Percentiles rank a stretch among this genome's conserved stretches.
Evolutionary conservation across 2,329 filamentous ascomycete genomes (phyloP).

Genomic region (Lachnellula subtilissima): DNA sequence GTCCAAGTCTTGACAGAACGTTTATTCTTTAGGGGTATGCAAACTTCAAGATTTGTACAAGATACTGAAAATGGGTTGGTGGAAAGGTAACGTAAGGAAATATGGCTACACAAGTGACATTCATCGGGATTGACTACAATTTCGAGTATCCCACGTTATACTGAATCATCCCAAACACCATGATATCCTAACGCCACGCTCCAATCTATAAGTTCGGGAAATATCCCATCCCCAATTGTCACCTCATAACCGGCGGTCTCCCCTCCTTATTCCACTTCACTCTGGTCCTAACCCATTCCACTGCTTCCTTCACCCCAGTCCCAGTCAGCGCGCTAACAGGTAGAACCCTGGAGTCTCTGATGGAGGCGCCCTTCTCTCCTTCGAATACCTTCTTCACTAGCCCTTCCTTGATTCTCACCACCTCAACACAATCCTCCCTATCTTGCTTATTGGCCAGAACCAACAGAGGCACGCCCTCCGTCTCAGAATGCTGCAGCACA

Average conservation of each 20-base stretch:
- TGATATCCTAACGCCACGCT: constrained; percentile 20
- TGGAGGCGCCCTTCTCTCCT: constrained; percentile 79
- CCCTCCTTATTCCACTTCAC: constrained; percentile 97
- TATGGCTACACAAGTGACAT: background rate
- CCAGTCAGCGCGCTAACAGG: constrained; percentile 87
- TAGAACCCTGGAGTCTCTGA: constrained; percentile 85
- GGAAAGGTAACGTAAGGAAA: constrained; percentile 8
- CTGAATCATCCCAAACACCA: constrained; percentile 1
- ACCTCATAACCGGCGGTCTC: constrained; percentile 88
- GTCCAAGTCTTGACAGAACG: constrained; percentile 15
- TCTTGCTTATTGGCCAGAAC: constrained; percentile 98
- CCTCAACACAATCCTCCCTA: constrained; percentile 93
- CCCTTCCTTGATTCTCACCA: constrained; percentile 94
- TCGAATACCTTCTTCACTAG: constrained; percentile 94
- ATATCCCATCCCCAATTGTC: background rate
- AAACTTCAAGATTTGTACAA: constrained; percentile 22
- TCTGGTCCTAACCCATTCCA: constrained; percentile 91
- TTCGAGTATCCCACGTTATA: background rate
- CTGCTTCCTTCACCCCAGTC: constrained; percentile 83
- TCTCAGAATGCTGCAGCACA: constrained; percentile 80
- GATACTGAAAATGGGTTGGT: constrained; percentile 23
- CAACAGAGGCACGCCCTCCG: constrained; percentile 84
- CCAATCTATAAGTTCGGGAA: constrained; percentile 9
- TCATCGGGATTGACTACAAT: background rate
- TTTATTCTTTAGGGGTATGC: constrained; percentile 19